phyloP scores from a whole-genome alignment of 306 rosid species.

The Casuarina glauca region DNA sequence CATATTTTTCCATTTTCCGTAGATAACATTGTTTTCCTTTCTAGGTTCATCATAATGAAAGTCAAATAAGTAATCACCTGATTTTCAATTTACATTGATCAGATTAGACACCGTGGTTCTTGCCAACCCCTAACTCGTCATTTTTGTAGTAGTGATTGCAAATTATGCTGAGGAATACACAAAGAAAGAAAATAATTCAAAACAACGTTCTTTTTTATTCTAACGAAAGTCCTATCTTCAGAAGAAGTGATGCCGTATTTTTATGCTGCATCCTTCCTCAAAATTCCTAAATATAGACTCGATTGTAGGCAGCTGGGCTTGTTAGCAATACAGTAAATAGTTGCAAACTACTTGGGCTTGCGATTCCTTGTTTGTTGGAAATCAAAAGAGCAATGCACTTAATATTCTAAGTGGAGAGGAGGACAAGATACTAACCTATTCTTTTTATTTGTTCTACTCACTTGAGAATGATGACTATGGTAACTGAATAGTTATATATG shows the following conservation, averaged over 20 bases:
- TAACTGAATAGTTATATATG: too few relatives aligned
- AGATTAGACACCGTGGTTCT: background rate
- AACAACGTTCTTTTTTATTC: background rate
- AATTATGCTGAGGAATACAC: background rate
- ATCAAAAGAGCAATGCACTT: too few relatives aligned
- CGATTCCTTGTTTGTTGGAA: background rate
- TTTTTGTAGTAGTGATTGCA: background rate
- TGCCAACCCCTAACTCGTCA: background rate
- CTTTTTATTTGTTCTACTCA: too few relatives aligned
- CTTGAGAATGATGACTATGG: too few relatives aligned
- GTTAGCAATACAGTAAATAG: background rate
- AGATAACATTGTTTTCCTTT: background rate
- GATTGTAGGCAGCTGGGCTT: constrained; percentile 1
- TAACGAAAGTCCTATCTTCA: background rate
- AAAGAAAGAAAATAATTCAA: background rate
- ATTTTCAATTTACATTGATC: background rate
- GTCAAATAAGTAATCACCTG: background rate
- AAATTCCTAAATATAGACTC: background rate
- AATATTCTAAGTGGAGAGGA: too few relatives aligned
- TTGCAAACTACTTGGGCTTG: background rate
- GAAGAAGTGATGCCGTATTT: background rate
- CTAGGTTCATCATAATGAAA: background rate
- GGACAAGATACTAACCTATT: too few relatives aligned
- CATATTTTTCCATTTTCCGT: constrained; percentile 11
- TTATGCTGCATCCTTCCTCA: background rate